Evolutionary conservation across 495 filamentous ascomycete genomes (phyloP), one percentile per base, ranked within the genome.

Genomic region (Neurospora pannonica): DNA sequence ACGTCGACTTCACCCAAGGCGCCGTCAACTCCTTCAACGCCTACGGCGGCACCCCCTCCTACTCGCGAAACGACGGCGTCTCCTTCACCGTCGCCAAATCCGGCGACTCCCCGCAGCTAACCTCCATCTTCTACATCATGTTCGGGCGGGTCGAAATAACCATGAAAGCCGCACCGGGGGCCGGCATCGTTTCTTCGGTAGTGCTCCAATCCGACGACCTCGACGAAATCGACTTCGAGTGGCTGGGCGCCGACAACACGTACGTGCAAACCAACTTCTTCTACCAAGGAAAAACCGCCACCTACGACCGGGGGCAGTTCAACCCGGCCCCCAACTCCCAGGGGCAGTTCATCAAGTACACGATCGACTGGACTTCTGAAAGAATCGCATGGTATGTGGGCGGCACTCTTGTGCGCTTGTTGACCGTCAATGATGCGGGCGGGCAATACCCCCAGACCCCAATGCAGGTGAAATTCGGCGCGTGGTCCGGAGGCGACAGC

Each of bases 221-320:
- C 15, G 96, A 99, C 82, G 96, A 99, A 83, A 94, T 99, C 78
- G 96, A 98, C 81, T 94, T 94, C 88, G 92, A 94, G 79, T 94
- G 92, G 92, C 82, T 94, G 17, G 92, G 92, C 43, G 86, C 86
- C 62, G 86, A 91, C 77, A 83, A 85, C 72, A 86, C 77, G 71
- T 81, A 90, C 71, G 92, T 97, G 17, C 93, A 97, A 83, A 92
- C 89, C 80, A 97, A 99, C 84, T 99, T 94, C 85, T 99, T 95
- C 79, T 92, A 93, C 80, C 97, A 97, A 84, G 96, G 95, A 17
- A 90, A 93, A 71, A 92, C 91, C 1, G 84, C 82, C 15, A 86
- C 87, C 11, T 95, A 91, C 79, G 88, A 92, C 80, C 93, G 93
- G 62, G 95, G 90, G 21, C 86, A 90, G 43, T 94, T 91, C 81